phyloP scores from a whole-genome alignment of 352 stramenopile genomes.

The Phytophthora sp. region DNA sequence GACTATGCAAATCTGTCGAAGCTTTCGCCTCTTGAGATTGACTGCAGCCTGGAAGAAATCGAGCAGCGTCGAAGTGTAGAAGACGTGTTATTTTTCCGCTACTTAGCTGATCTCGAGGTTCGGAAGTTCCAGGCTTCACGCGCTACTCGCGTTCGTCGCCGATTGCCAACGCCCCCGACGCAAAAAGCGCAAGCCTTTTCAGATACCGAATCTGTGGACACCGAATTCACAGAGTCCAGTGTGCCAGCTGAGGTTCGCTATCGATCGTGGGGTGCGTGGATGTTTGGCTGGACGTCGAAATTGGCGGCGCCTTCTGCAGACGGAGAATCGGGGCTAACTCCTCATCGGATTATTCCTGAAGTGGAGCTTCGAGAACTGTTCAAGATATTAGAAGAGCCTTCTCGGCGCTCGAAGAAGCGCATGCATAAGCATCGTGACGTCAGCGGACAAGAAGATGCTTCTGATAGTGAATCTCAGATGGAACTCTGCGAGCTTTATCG shows the following conservation, averaged over 20 bases:
- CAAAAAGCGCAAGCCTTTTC: slow-evolving; percentile 59
- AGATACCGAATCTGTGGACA: slow-evolving; percentile 84
- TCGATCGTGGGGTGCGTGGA: slow-evolving; percentile 83
- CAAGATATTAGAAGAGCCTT: slow-evolving; percentile 85
- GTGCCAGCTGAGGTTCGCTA: slow-evolving; percentile 77
- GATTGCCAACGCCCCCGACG: slow-evolving; percentile 47
- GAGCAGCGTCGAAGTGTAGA: slow-evolving; percentile 75
- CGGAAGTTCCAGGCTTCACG: slow-evolving; percentile 36
- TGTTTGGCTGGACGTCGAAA: slow-evolving; percentile 87
- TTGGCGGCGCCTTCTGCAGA: slow-evolving; percentile 48
- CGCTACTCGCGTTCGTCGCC: slow-evolving; percentile 26
- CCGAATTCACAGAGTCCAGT: slow-evolving; percentile 71
- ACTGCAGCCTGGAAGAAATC: slow-evolving; percentile 68
- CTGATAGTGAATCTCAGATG: slow-evolving; percentile 43
- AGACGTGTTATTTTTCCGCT: slow-evolving; percentile 88
- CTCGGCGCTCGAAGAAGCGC: slow-evolving; percentile 64
- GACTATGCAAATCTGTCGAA: slow-evolving; percentile 20
- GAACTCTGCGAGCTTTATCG: slow-evolving; percentile 67
- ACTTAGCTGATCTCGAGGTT: slow-evolving; percentile 69
- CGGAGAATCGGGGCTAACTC: slow-evolving; percentile 31
- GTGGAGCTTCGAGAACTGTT: slow-evolving; percentile 88
- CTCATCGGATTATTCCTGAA: slow-evolving; percentile 70
- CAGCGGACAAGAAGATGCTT: slow-evolving; percentile 31
- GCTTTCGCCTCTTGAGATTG: slow-evolving; percentile 36
- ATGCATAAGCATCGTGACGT: slow-evolving; percentile 41